Conservation (phyloP, 495 filamentous ascomycete genomes). For the Tuber melanosporum region DNA sequence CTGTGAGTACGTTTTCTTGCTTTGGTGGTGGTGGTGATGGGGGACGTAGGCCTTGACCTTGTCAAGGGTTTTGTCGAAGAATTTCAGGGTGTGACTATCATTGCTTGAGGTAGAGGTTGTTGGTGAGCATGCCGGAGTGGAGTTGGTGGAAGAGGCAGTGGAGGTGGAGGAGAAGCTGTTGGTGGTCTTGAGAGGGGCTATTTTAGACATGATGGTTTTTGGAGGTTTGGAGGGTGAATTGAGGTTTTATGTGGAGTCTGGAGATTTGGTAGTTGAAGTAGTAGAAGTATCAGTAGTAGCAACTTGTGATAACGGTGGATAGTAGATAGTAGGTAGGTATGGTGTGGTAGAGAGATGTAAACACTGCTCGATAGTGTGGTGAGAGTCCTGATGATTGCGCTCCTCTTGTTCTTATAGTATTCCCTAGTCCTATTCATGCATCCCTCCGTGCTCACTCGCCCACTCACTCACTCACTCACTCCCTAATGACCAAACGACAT, state of each 20-base stretch:
- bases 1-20: not conserved
- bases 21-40: not conserved
- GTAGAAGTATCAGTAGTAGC: too few species aligned
- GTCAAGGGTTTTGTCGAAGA: not conserved
- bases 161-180: not conserved
- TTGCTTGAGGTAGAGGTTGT: not conserved
- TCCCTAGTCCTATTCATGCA: not conserved
- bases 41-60: not conserved
- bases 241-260: not conserved
- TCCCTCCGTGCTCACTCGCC: not conserved
- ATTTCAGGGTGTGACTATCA: not conserved
- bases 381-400: too few species aligned
- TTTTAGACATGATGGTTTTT: not conserved
- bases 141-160: not conserved
- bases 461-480: not conserved
- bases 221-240: not conserved
- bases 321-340: not conserved
- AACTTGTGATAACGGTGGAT: not conserved
- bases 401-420: not conserved
- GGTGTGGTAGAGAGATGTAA: too few species aligned
- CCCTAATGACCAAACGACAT: not conserved
- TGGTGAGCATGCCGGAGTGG: not conserved
- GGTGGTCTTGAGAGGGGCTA: not conserved
- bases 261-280: not conserved
- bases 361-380: not conserved